Evolutionary conservation across 305 asterid species (phyloP).

Genomic region (Fraxinus dipetala): DNA sequence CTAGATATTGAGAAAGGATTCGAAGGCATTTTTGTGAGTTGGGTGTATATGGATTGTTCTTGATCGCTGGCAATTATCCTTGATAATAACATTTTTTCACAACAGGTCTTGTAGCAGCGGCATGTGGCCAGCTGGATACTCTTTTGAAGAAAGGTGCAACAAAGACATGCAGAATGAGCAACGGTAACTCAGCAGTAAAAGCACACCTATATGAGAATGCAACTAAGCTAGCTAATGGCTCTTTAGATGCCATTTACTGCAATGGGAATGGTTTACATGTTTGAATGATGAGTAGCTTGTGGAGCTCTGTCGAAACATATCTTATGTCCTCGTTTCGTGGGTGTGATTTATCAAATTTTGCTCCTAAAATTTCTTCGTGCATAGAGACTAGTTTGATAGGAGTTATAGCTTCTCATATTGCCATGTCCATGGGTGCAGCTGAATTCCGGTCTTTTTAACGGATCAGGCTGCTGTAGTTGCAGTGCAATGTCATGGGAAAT

Average conservation of each 20-base stretch:
- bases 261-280: slow-evolving; percentile 80
- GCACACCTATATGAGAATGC: slow-evolving; percentile 45
- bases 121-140: slow-evolving; percentile 66
- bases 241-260: slow-evolving; percentile 56
- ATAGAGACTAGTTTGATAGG: slow-evolving; percentile 29
- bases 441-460: slow-evolving; percentile 61
- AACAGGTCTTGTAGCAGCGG: slow-evolving; percentile 85
- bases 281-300: slow-evolving; percentile 28
- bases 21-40: neutral
- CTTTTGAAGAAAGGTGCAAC: slow-evolving; percentile 43
- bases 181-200: slow-evolving; percentile 48
- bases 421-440: slow-evolving; percentile 37
- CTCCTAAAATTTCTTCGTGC: slow-evolving; percentile 35
- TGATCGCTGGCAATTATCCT: neutral
- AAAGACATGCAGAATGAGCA: slow-evolving; percentile 39
- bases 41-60: neutral
- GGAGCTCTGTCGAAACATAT: neutral
- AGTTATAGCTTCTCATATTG: slow-evolving; percentile 28
- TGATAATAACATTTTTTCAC: neutral
- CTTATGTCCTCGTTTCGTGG: neutral
- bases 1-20: neutral
- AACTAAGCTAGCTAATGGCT: slow-evolving; percentile 57
- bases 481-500: slow-evolving; percentile 27
- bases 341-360: slow-evolving; percentile 32
- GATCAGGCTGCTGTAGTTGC: slow-evolving; percentile 38